These are phyloP conservation scores for Neurospora sp. DNA, from an alignment of 495 filamentous ascomycete genomes.

Conservation along the genomic window DNA sequence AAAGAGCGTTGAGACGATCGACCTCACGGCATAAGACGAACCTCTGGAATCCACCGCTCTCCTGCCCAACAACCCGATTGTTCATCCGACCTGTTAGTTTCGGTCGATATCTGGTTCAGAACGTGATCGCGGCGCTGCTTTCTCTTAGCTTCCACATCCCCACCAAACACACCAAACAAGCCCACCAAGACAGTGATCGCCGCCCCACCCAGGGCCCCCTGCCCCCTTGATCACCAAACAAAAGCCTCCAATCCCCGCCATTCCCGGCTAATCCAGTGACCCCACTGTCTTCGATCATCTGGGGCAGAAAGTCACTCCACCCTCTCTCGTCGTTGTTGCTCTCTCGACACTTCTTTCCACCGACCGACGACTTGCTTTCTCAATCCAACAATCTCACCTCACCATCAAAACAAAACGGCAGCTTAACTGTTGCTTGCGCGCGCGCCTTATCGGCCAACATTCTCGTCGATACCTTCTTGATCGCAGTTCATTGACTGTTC, in stretches of 20 bases:
- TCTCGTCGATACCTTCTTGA: background rate
- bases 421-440: background rate
- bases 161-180: background rate
- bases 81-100: background rate
- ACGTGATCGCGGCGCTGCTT: background rate
- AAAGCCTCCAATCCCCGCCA: background rate
- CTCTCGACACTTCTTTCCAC: background rate
- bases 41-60: background rate
- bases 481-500: background rate
- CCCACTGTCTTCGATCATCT: background rate
- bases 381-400: background rate
- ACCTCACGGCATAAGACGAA: background rate
- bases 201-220: background rate
- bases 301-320: background rate
- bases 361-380: background rate
- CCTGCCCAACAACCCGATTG: background rate
- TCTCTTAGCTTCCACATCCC: background rate
- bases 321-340: background rate
- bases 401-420: background rate
- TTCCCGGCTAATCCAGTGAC: background rate
- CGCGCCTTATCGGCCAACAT: background rate
- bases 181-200: background rate
- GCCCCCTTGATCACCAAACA: background rate
- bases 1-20: background rate
- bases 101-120: background rate